Base-by-base conservation (phyloP, 1,139 yeast species). In the Protomyces macrosporus region DNA sequence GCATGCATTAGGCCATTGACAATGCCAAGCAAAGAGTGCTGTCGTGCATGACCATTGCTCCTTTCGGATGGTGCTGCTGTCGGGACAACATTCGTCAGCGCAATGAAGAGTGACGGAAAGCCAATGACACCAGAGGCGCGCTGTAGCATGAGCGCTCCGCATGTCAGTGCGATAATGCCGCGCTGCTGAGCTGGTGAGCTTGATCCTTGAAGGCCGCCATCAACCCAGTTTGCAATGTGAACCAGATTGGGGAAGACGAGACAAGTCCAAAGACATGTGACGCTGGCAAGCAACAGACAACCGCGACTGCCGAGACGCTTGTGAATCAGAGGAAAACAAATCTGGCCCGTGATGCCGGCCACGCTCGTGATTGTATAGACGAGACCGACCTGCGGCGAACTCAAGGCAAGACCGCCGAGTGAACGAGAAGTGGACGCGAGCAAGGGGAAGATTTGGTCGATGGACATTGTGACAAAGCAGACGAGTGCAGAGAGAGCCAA, bases 1-100 rank as follows among this genome's bases (percentile, higher is more conserved):
- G 55, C 14, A 33, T 52, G 55, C n/a, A 40, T 33, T 7, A 52
- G 30, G 16, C 55, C 55, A n/a, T 52, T 52, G 42, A 52, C 55
- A 3, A 40, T 52, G 12, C 55, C 55, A 16, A 52, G 55, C n/a
- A 52, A 9, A n/a, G 55, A 52, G 9, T 30, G 48, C 23, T 23
- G 23, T 23, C 23, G 23, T 23, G 23, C 23, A 23, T 23, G 23
- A 23, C 23, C 23, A 23, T 23, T 23, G 23, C 23, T 23, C 23
- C 23, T 23, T 23, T 23, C 23, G 23, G 23, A 23, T 23, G 23
- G 23, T 36, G 12, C 39, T 7, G 39, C 39, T 1, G 3, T 36
- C 10, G 55, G 55, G 5, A 52, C 55, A 36, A 40, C 55, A 35
- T 52, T 52, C 6, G 55, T 52, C 30, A 52, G 55, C 10, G 34